Conservation (phyloP, 768 basidiomycete genomes). For the Suillus plorans region DNA sequence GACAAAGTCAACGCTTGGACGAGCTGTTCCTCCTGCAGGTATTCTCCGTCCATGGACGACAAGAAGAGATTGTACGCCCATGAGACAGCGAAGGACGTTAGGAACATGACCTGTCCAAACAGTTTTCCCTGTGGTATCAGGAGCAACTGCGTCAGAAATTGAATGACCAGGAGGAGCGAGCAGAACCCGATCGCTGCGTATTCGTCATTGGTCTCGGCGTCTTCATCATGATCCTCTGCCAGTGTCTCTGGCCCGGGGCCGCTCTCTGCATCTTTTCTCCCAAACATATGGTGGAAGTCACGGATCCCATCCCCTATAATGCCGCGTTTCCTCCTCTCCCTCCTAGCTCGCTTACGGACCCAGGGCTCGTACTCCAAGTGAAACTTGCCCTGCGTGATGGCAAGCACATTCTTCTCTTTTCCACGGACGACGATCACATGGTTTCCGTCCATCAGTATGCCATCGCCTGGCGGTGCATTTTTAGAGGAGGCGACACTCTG, state of each 20-base stretch:
- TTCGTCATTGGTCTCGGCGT: constrained; percentile 7
- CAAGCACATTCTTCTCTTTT: constrained; percentile 14
- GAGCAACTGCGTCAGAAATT: constrained; percentile 23
- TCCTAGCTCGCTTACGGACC: constrained; percentile 13
- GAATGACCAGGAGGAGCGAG: constrained; percentile 17
- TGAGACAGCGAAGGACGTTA: constrained; percentile 19
- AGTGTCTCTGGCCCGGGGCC: not conserved
- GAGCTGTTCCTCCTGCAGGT: constrained; percentile 4
- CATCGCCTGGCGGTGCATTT: constrained; percentile 17
- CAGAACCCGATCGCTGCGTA: constrained; percentile 16
- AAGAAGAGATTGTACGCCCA: constrained; percentile 25
- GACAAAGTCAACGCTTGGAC: constrained; percentile 16
- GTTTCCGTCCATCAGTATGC: constrained; percentile 8
- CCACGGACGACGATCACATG: constrained; percentile 18
- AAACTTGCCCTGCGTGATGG: constrained; percentile 20
- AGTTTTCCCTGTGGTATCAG: constrained; percentile 22
- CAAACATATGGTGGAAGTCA: not conserved
- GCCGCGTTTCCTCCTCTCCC: not conserved
- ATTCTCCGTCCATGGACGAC: constrained; percentile 27
- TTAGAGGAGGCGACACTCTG: constrained; percentile 7
- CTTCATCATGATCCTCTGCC: not conserved
- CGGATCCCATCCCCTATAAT: not conserved
- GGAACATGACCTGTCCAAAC: constrained; percentile 26
- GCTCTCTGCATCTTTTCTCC: not conserved
- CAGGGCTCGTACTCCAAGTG: constrained; percentile 16